phyloP scores from a whole-genome alignment of 2,329 filamentous ascomycete species.

The Ophiocordyceps robertsii region DNA sequence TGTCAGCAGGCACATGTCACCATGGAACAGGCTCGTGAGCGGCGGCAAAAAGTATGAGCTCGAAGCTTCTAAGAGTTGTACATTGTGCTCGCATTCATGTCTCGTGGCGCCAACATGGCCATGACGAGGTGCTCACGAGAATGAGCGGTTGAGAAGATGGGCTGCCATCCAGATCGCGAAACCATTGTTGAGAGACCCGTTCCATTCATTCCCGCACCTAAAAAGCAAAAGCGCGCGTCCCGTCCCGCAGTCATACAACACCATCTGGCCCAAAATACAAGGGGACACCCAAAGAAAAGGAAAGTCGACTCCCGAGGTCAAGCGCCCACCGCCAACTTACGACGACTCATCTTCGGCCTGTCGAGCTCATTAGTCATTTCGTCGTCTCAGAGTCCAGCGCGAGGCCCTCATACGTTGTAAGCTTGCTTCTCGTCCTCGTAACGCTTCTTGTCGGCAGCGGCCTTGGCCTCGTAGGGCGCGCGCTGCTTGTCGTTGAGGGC shows the following conservation, averaged over 20 bases:
- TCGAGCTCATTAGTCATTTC: constrained; percentile 12
- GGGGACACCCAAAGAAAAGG: constrained; percentile 9
- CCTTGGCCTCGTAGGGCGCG: constrained; percentile 90
- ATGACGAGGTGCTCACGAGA: constrained; percentile 10
- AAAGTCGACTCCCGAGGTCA: background rate
- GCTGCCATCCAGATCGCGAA: constrained; percentile 17
- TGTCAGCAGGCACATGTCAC: too few relatives aligned
- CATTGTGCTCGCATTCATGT: constrained; percentile 15
- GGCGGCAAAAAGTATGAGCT: background rate
- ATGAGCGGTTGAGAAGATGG: constrained; percentile 7
- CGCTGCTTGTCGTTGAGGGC: constrained; percentile 86
- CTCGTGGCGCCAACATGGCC: constrained; percentile 9
- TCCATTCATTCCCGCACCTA: constrained; percentile 18
- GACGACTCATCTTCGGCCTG: constrained; percentile 45
- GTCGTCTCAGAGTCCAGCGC: constrained; percentile 3
- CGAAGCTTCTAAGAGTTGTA: constrained; percentile 8
- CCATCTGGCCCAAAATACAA: constrained; percentile 24
- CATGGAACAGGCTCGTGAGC: background rate
- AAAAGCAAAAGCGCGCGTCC: constrained; percentile 24
- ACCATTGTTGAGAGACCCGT: constrained; percentile 16
- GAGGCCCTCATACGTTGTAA: constrained; percentile 57
- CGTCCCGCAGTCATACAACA: constrained; percentile 28
- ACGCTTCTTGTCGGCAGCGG: constrained; percentile 93
- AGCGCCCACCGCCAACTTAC: constrained; percentile 8
- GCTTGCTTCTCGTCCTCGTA: constrained; percentile 96